These are phyloP conservation scores for Emmonsiellopsis sp. DNA, from an alignment of 2,329 filamentous ascomycete genomes.

Conservation along the genomic window DNA sequence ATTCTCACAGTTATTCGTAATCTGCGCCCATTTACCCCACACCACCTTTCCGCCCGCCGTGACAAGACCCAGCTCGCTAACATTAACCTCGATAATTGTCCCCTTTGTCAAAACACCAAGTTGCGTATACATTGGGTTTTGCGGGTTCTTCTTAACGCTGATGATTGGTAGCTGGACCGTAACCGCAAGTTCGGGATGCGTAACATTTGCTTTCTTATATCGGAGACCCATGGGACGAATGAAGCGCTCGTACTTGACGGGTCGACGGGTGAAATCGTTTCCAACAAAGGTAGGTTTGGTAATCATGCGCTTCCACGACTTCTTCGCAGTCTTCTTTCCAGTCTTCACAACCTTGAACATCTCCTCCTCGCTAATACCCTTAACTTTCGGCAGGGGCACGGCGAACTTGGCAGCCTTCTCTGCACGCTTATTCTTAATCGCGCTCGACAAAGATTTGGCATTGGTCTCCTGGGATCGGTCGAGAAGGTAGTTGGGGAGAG, in stretches of 20 bases:
- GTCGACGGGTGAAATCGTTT: conserved; percentile 76
- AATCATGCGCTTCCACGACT: conserved; percentile 58
- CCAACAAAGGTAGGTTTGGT: conserved; percentile 87
- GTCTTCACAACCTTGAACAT: conserved; percentile 97
- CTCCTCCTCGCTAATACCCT: conserved; percentile 89
- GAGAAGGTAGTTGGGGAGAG: conserved; percentile 85
- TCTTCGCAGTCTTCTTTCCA: conserved; percentile 87
- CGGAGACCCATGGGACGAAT: conserved; percentile 68
- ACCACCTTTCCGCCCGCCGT: conserved; percentile 89
- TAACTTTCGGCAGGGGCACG: conserved; percentile 88
- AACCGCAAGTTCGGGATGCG: conserved; percentile 69
- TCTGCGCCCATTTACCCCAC: conserved; percentile 78
- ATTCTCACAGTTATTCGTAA: conserved; percentile 48
- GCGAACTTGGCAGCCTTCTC: conserved; percentile 92
- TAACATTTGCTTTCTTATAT: conserved; percentile 70
- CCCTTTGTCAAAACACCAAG: conserved; percentile 83
- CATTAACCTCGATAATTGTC: conserved; percentile 83
- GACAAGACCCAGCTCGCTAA: conserved; percentile 80
- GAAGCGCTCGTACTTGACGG: conserved; percentile 67
- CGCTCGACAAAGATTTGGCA: conserved; percentile 66
- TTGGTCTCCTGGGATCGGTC: conserved; percentile 65
- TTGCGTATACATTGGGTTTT: conserved; percentile 85
- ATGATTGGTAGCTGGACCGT: conserved; percentile 82
- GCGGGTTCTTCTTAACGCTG: conserved; percentile 74
- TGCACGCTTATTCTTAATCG: conserved; percentile 90